phyloP scores from a whole-genome alignment of 768 basidiomycete species.

The Hygrophorus pudorinus region DNA sequence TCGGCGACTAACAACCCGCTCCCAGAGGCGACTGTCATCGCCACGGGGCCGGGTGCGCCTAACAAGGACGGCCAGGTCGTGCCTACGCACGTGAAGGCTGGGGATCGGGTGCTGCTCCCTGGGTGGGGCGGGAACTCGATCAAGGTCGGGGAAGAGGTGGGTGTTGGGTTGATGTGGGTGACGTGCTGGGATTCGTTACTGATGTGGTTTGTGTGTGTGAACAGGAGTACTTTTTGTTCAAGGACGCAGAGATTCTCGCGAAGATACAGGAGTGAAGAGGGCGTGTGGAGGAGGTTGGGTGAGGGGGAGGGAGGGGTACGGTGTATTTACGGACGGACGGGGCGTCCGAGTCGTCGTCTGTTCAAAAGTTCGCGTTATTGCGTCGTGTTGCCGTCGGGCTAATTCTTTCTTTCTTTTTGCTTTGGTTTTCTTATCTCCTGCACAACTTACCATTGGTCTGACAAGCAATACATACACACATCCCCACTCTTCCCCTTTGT shows the following conservation, averaged over 20 bases:
- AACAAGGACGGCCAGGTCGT: conserved; percentile 74
- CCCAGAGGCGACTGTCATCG: conserved; percentile 96
- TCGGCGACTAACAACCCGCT: conserved; percentile 77
- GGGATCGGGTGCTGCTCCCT: conserved; percentile 88
- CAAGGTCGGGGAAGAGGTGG: conserved; percentile 93
- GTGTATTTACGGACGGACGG: too few relatives aligned
- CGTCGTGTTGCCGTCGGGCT: too few relatives aligned
- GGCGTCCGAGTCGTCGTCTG: too few relatives aligned
- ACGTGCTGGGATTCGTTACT: background rate
- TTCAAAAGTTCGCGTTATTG: too few relatives aligned
- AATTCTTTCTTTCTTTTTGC: too few relatives aligned
- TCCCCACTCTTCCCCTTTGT: too few relatives aligned
- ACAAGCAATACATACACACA: too few relatives aligned
- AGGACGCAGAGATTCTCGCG: conserved; percentile 90
- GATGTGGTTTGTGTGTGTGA: conserved; percentile 6
- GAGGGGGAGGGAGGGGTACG: too few relatives aligned
- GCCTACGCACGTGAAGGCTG: conserved; percentile 71
- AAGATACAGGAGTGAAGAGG: conserved; percentile 91
- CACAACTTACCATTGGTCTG: too few relatives aligned
- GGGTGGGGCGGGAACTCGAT: conserved; percentile 95
- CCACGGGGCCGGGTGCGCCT: conserved; percentile 90
- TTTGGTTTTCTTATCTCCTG: too few relatives aligned
- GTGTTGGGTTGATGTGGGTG: conserved; percentile 28
- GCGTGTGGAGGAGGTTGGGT: too few relatives aligned
- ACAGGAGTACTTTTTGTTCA: conserved; percentile 95